phyloP scores from a whole-genome alignment of 352 stramenopile genomes.

The Pythium grandisporangium region DNA sequence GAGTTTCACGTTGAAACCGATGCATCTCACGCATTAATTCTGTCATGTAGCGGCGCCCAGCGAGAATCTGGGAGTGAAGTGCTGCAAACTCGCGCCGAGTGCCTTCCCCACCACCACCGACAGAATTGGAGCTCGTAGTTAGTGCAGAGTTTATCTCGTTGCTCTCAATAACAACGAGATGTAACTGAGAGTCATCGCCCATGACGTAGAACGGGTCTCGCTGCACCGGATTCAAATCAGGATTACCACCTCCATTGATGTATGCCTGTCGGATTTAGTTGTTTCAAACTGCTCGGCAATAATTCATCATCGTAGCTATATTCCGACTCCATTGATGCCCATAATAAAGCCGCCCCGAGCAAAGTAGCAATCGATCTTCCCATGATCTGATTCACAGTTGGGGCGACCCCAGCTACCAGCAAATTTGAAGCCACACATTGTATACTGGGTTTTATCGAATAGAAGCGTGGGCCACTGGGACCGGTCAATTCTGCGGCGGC shows the following conservation, averaged over 20 bases:
- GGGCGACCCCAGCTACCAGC: not conserved
- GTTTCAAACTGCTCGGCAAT: not conserved
- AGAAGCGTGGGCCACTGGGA: slow-evolving; percentile 8
- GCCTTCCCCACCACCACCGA: not conserved
- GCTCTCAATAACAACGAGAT: not conserved
- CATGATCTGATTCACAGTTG: not conserved
- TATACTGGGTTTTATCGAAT: not conserved
- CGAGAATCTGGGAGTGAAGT: not conserved
- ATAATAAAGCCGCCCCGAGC: not conserved
- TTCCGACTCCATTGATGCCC: not conserved
- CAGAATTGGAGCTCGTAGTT: not conserved
- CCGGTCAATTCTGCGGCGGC: slow-evolving; percentile 2
- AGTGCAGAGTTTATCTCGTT: not conserved
- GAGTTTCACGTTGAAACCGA: not conserved
- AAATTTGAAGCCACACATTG: not conserved
- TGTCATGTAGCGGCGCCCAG: not conserved
- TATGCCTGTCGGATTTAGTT: not conserved
- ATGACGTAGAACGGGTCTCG: not conserved
- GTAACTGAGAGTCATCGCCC: not conserved
- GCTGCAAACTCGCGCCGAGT: not conserved
- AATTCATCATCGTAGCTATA: not conserved
- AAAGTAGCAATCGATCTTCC: not conserved
- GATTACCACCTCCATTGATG: not conserved
- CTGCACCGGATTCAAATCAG: not conserved
- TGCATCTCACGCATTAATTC: not conserved